These are phyloP conservation scores for Wickerhamomyces bisporus DNA, from an alignment of 805 yeast genomes.

Conservation along the genomic window DNA sequence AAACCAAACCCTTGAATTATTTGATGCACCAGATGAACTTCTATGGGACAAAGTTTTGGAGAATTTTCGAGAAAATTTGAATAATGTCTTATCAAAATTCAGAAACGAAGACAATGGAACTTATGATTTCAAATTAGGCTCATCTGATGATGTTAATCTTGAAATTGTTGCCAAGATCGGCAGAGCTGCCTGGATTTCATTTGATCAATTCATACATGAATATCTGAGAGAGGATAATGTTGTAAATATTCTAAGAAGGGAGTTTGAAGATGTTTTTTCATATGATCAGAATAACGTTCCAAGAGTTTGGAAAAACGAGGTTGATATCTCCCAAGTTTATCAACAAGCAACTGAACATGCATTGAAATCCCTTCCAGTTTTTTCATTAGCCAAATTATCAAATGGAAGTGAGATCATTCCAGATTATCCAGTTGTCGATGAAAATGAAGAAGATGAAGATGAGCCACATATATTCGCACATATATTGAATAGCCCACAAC, in stretches of 20 bases:
- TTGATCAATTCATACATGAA: constrained; percentile 55
- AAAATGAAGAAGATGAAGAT: constrained; percentile 36
- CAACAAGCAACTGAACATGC: constrained; percentile 56
- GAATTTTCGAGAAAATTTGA: constrained; percentile 36
- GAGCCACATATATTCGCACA: constrained; percentile 46
- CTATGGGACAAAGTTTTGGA: constrained; percentile 58
- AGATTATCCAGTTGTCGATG: constrained; percentile 39
- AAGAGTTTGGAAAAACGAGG: constrained; percentile 66
- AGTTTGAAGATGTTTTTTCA: constrained; percentile 77
- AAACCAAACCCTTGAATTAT: constrained; percentile 42
- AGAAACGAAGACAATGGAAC: constrained; percentile 18
- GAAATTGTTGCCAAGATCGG: constrained; percentile 39
- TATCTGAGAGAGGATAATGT: constrained; percentile 63
- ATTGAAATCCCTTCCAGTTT: constrained; percentile 48
- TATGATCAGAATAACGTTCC: constrained; percentile 84
- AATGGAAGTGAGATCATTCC: constrained; percentile 58
- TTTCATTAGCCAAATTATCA: constrained; percentile 45
- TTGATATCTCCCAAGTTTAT: constrained; percentile 66
- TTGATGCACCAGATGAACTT: constrained; percentile 43
- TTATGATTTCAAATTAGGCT: constrained; percentile 66
- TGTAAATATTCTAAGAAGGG: constrained; percentile 61
- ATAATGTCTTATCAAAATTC: constrained; percentile 27
- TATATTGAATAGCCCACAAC: constrained; percentile 52
- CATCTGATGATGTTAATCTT: constrained; percentile 36
- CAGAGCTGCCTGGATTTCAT: constrained; percentile 58